Conservation (phyloP, 2,329 filamentous ascomycete species). For the Scorias spongiosa region DNA sequence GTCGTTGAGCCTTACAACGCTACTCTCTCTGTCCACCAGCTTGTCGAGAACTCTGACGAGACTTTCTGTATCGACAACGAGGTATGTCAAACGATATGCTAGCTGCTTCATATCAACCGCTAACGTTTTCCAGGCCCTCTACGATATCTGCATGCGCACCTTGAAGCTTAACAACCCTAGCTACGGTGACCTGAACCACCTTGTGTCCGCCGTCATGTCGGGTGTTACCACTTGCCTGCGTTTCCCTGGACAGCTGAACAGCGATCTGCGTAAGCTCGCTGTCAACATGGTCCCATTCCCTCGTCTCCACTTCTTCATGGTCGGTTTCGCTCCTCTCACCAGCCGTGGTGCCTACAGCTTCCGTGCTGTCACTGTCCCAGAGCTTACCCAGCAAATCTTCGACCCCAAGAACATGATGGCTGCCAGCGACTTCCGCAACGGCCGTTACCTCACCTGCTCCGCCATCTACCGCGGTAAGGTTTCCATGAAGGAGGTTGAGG, state of each 20-base stretch:
- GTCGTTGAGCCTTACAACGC: conserved; percentile 99
- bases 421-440: conserved; percentile 98
- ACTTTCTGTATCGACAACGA: conserved; percentile 99
- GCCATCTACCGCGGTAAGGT: conserved; percentile 99
- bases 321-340: conserved; percentile 96
- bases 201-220: conserved; percentile 99
- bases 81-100: conserved; percentile 26
- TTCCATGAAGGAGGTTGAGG: conserved; percentile 99
- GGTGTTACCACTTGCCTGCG: conserved; percentile 96
- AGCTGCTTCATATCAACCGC: neutral
- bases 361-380: conserved; percentile 92
- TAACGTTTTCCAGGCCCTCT: conserved; percentile 50
- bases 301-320: conserved; percentile 99
- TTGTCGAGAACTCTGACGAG: conserved; percentile 99
- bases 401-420: conserved; percentile 99
- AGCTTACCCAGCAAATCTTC: conserved; percentile 99
- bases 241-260: conserved; percentile 99
- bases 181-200: conserved; percentile 98
- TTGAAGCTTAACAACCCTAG: conserved; percentile 98
- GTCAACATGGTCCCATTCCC: conserved; percentile 99
- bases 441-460: conserved; percentile 98
- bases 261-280: conserved; percentile 95
- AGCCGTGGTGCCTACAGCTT: conserved; percentile 84
- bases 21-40: conserved; percentile 95
- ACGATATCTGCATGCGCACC: conserved; percentile 99